These are phyloP conservation scores for Pythium aristosporum DNA, from an alignment of 352 stramenopile genomes.

Conservation along the genomic window DNA sequence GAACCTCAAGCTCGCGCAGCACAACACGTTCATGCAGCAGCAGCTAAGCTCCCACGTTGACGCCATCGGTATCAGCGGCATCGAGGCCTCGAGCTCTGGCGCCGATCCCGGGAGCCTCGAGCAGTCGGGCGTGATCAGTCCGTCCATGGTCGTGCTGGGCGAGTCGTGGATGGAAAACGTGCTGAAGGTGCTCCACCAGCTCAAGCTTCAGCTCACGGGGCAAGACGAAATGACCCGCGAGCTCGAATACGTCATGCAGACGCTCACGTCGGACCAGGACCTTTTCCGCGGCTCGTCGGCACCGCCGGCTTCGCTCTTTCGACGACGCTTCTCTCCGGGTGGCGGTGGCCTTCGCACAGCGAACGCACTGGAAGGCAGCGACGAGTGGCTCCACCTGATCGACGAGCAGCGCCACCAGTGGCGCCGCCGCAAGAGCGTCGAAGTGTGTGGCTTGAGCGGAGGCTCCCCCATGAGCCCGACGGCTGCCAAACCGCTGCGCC, in stretches of 20 bases:
- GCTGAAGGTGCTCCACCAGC: conserved; percentile 48
- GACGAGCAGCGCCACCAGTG: conserved; percentile 44
- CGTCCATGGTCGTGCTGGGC: conserved; percentile 33
- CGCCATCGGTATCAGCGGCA: conserved; percentile 44
- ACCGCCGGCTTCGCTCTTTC: conserved; percentile 12
- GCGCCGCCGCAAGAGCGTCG: conserved; percentile 37
- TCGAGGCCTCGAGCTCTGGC: conserved; percentile 19
- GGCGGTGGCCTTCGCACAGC: conserved; percentile 2
- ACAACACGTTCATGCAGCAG: conserved; percentile 67
- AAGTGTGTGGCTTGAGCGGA: not conserved
- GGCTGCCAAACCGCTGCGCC: conserved; percentile 38
- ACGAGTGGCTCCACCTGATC: conserved; percentile 55
- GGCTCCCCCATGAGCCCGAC: conserved; percentile 2
- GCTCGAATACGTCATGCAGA: conserved; percentile 70
- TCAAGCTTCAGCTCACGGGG: conserved; percentile 43
- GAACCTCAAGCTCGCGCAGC: conserved; percentile 56
- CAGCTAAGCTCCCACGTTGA: conserved; percentile 66
- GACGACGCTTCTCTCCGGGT: conserved; percentile 16
- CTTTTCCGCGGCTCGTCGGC: conserved; percentile 36
- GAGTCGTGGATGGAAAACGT: conserved; percentile 79
- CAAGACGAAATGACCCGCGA: conserved; percentile 41
- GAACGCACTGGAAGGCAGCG: conserved; percentile 12
- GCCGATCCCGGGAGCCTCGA: conserved; percentile 10
- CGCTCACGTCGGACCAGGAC: conserved; percentile 62
- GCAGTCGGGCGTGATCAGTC: conserved; percentile 16